These are phyloP conservation scores for Diplodia sapinea DNA, from an alignment of 2,329 filamentous ascomycete species.

Conservation along the genomic window DNA sequence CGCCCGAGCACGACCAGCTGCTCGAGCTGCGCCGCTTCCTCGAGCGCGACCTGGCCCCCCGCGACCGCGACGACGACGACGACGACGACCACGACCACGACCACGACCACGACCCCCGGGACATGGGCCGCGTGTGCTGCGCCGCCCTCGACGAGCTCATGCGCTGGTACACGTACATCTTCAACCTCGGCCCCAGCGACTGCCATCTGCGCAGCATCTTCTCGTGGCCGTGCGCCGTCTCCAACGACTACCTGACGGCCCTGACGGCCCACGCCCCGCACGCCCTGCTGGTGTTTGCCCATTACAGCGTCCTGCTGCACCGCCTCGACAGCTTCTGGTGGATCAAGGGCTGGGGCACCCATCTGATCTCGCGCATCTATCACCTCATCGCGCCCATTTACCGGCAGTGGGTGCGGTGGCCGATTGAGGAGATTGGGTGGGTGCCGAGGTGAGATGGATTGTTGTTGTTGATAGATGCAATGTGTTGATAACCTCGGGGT, in stretches of 20 bases:
- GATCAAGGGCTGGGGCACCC: slow-evolving; percentile 31
- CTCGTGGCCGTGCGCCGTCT: slow-evolving; percentile 19
- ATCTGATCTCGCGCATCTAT: slow-evolving; percentile 24
- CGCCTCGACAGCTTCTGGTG: slow-evolving; percentile 29
- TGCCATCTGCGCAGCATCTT: slow-evolving; percentile 27
- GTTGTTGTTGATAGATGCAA: too few relatives aligned
- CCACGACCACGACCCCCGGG: background rate
- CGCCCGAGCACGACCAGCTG: slow-evolving; percentile 24
- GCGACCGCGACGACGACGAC: too few relatives aligned
- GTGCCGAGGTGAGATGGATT: slow-evolving; percentile 17
- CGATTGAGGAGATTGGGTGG: slow-evolving; percentile 29
- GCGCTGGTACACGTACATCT: slow-evolving; percentile 9
- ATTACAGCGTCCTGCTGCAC: slow-evolving; percentile 25
- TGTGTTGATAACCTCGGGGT: too few relatives aligned
- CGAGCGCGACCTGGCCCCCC: slow-evolving; percentile 20
- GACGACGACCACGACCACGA: too few relatives aligned
- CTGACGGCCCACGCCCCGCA: slow-evolving; percentile 2
- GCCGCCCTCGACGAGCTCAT: slow-evolving; percentile 14
- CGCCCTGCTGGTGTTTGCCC: slow-evolving; percentile 19
- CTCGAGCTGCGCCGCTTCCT: slow-evolving; percentile 21
- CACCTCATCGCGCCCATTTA: slow-evolving; percentile 25
- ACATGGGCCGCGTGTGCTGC: background rate
- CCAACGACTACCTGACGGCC: slow-evolving; percentile 19
- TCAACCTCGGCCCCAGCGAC: slow-evolving; percentile 8
- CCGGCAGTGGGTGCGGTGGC: slow-evolving; percentile 27